Conservation (phyloP, 192 early-diverging fungal genomes). For the Cladochytrium replicatum region DNA sequence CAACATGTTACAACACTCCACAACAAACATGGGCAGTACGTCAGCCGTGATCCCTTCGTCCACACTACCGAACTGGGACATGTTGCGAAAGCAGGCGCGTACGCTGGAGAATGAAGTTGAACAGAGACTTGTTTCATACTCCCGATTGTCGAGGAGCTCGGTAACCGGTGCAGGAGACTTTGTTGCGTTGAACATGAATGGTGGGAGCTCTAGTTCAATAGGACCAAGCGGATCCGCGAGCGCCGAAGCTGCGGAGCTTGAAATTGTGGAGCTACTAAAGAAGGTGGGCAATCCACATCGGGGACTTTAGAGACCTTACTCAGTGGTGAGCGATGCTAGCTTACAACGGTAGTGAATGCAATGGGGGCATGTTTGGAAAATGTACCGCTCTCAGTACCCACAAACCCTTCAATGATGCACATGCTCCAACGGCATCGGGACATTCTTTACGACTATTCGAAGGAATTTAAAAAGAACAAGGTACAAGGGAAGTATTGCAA, state of each 20-base stretch:
- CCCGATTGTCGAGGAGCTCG: constrained; percentile 25
- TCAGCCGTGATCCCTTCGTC: too few species aligned
- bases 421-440: constrained; percentile 66
- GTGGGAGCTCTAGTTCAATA: too few species aligned
- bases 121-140: constrained; percentile 44
- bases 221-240: constrained; percentile 5
- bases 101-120: constrained; percentile 66
- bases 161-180: constrained; percentile 6
- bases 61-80: constrained; percentile 62
- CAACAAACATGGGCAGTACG: too few species aligned
- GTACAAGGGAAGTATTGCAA: constrained; percentile 14
- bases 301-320: constrained; percentile 4
- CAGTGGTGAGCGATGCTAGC: constrained; percentile 29
- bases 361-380: constrained; percentile 56
- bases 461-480: constrained; percentile 64
- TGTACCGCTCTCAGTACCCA: constrained; percentile 27
- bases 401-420: constrained; percentile 59
- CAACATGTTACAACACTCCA: too few species aligned
- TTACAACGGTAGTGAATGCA: constrained; percentile 43
- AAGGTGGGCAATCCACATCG: constrained; percentile 35
- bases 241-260: constrained; percentile 32
- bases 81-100: constrained; percentile 56
- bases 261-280: constrained; percentile 51
- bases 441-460: constrained; percentile 68
- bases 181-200: background rate